These are phyloP conservation scores for Apophysomyces ossiformis DNA, from an alignment of 371 early-diverging fungal species.

Conservation along the genomic window DNA sequence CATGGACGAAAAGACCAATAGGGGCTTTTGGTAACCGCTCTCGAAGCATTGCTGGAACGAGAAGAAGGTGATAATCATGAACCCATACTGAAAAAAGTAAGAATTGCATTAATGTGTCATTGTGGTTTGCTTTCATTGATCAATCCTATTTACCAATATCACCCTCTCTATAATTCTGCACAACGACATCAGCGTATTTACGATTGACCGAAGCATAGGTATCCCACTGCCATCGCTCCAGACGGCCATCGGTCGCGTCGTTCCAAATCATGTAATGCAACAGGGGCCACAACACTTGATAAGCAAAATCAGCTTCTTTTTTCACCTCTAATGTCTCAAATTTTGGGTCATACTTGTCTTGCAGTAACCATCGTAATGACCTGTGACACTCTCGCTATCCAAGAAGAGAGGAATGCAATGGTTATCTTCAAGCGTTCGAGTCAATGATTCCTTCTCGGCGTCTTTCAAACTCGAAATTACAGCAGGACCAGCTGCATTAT, in stretches of 20 bases:
- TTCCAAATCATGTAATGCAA: conserved; percentile 97
- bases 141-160: conserved; percentile 75
- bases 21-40: conserved; percentile 75
- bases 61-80: conserved; percentile 97
- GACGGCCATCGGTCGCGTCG: conserved; percentile 68
- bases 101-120: background rate
- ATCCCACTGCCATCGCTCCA: conserved; percentile 79
- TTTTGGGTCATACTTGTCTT: conserved; percentile 69
- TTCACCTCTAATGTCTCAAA: background rate
- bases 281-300: conserved; percentile 93
- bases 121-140: background rate
- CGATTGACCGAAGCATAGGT: conserved; percentile 89
- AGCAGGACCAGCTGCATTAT: conserved; percentile 15
- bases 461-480: conserved; percentile 24
- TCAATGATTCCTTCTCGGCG: conserved; percentile 42
- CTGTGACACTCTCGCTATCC: conserved; percentile 67
- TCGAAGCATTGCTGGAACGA: conserved; percentile 88
- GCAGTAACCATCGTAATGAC: conserved; percentile 91
- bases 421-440: conserved; percentile 47
- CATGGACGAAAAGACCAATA: conserved; percentile 97
- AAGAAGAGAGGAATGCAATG: conserved; percentile 80
- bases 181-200: conserved; percentile 82
- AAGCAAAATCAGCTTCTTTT: background rate
- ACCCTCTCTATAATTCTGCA: conserved; percentile 72
- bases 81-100: conserved; percentile 79